Conservation (phyloP, 2,329 filamentous ascomycete genomes). For the Podosphaera fusca region DNA sequence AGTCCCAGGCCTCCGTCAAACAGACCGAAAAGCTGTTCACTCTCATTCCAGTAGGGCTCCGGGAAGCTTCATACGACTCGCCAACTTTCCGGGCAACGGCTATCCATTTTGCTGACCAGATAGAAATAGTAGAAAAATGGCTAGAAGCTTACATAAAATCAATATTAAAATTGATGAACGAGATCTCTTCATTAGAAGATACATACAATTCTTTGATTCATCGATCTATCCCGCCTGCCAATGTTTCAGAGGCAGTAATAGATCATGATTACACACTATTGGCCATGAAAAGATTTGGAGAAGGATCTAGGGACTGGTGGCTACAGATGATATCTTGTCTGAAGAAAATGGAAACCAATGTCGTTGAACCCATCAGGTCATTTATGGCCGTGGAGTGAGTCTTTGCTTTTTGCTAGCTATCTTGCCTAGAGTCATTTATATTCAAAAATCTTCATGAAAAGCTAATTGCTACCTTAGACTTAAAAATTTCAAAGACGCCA, state of each 20-base stretch:
- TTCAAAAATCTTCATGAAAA: background rate
- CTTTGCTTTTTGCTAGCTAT: background rate
- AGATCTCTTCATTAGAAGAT: constrained; percentile 54
- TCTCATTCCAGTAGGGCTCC: constrained; percentile 37
- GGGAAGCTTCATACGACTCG: constrained; percentile 83
- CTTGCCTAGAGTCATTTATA: too few relatives aligned
- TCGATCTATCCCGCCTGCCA: constrained; percentile 48
- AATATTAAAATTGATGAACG: constrained; percentile 34
- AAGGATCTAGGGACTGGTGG: constrained; percentile 79
- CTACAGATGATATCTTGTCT: constrained; percentile 47
- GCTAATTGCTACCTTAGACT: constrained; percentile 19
- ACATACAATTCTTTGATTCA: constrained; percentile 55
- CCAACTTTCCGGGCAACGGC: constrained; percentile 81
- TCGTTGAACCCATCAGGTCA: constrained; percentile 58
- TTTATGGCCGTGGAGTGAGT: constrained; percentile 50
- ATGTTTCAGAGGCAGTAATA: constrained; percentile 60
- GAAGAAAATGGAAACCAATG: constrained; percentile 52
- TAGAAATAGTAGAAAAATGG: constrained; percentile 82
- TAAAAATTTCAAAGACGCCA: constrained; percentile 64
- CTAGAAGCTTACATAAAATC: constrained; percentile 49
- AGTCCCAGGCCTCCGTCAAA: constrained; percentile 1
- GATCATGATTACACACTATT: constrained; percentile 90
- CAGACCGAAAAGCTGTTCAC: constrained; percentile 10
- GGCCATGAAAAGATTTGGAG: constrained; percentile 63
- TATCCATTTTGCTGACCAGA: constrained; percentile 72